Evolutionary conservation across 441 rosid species (phyloP), one percentile per base, ranked within the genome.

Genomic region (Corymbia calophylla): DNA sequence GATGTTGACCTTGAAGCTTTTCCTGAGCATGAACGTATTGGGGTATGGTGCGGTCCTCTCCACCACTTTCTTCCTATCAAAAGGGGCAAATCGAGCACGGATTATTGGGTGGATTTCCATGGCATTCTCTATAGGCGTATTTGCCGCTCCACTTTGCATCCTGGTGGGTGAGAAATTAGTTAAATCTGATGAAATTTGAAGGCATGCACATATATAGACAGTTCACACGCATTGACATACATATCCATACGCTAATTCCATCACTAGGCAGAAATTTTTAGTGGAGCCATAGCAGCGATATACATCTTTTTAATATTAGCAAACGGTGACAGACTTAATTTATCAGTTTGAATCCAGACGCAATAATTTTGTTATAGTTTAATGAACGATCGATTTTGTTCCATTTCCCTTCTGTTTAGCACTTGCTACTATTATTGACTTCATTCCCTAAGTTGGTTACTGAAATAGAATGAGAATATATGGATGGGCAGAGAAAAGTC

Each of bases 91-190:
- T 14, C 85, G 89, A 2, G 88, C 64, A 35, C 16, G 55, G 32
- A 58, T 87, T 47, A 87, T 89, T 35, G 90, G 90, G 35, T 89
- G 90, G 90, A 81, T 91, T 66, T 91, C 89, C 86, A 87, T 89
- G 88, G 86, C 66, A 44, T 87, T 89, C 35, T 87, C 89, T 48
- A 62, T 87, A 39, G 29, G 88, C 29, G 87, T 91, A 32, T 91
- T 91, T 31, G 90, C 87, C 2, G 90, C 92, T 58, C 92, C 92
- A 39, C 89, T 91, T 2, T 80, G 90, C 81, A 91, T 89, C n/a
- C 6, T 91, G 90, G 92, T 91, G 48, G 31, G 87, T 58, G 18
- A 77, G 84, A 77, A 39, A 39, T 13, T 77, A 44, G 51, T 77
- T 77, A 23, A 39, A 77, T 77, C 6, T 62, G 4, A 56, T 0